Percentiles rank a stretch among this genome's conserved stretches.
phyloP scores from a whole-genome alignment of 805 yeast species.

The Hanseniaspora valbyensis region DNA sequence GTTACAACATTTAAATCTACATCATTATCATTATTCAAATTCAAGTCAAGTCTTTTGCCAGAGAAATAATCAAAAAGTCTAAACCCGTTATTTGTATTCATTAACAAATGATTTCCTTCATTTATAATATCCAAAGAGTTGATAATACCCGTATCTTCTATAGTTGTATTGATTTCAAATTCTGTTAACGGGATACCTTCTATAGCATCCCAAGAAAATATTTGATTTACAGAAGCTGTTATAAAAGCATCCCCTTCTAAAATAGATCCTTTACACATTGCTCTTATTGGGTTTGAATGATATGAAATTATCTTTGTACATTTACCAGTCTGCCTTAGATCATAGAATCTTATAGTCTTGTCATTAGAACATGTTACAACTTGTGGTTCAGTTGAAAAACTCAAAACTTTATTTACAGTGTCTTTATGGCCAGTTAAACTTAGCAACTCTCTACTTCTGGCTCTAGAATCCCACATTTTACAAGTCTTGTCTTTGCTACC shows the following conservation, averaged over 20 bases:
- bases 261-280: slow-evolving; percentile 53
- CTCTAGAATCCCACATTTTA: slow-evolving; percentile 87
- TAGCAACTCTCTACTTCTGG: slow-evolving; percentile 54
- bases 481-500: slow-evolving; percentile 85
- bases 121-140: slow-evolving; percentile 43
- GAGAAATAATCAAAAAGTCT: slow-evolving; percentile 67
- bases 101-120: slow-evolving; percentile 50
- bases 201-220: slow-evolving; percentile 76
- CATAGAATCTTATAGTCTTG: slow-evolving; percentile 82
- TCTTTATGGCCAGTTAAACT: slow-evolving; percentile 72
- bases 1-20: background rate
- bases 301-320: slow-evolving; percentile 66
- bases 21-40: slow-evolving; percentile 32
- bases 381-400: slow-evolving; percentile 74
- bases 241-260: slow-evolving; percentile 53
- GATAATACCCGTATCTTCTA: background rate
- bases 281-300: slow-evolving; percentile 72
- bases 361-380: slow-evolving; percentile 75
- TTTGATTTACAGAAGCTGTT: slow-evolving; percentile 69
- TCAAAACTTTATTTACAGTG: slow-evolving; percentile 57
- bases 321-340: slow-evolving; percentile 60
- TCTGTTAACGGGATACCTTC: slow-evolving; percentile 61
- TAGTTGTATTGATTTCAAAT: slow-evolving; percentile 25
- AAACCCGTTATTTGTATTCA: slow-evolving; percentile 77
- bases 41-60: slow-evolving; percentile 65